Base-by-base conservation (phyloP, 371 early-diverging fungal species). In the Rhizomucor pusillus region DNA sequence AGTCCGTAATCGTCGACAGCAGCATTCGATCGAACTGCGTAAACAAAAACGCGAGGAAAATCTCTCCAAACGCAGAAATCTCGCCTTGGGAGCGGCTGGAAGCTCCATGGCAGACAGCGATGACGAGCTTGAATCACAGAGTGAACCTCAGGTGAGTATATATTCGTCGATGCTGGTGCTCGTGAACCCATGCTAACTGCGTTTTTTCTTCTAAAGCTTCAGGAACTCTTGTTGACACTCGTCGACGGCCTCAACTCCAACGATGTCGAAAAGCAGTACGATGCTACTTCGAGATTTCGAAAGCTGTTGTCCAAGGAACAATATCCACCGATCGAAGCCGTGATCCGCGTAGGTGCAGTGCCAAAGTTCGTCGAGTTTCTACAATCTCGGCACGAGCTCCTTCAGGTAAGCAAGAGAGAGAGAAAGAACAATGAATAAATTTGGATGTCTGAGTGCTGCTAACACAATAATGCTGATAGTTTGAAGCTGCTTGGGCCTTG, bases 301-400 rank as follows among this genome's bases (percentile, higher is more conserved):
- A 95, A 95, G 71, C 77, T 98, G 14, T 88, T 99, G 35, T 96
- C 98, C 39, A 97, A 98, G 69, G 99, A 99, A 75, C 87, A 82
- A 54, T 92, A 92, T 72, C 99, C 99, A 37, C 99, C 99, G 35
- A 99, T 99, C 65, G 92, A 94, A 57, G 92, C 93, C 66, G 97
- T 99, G 40, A 97, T 99, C 64, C 80, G 74, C 46, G 88, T 90
- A 60, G 95, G 95, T 24, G 97, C 97, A 41, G 91, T 99, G 13
- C 94, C 99, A 12, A 82, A 90, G 48, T 97, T 99, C 75, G 95
- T 99, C 35, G 90, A 97, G 72, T 95, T 99, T 61, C 75, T 99
- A 56, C 69, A 81, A 51, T 85, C 86, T 45, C 83, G 75, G 20
- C 81, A 96, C 72, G 69, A 89, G 6, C 69, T 90, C 44, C 84